Conservation (phyloP, 2,329 filamentous ascomycete genomes). For the Fusarium sp. region DNA sequence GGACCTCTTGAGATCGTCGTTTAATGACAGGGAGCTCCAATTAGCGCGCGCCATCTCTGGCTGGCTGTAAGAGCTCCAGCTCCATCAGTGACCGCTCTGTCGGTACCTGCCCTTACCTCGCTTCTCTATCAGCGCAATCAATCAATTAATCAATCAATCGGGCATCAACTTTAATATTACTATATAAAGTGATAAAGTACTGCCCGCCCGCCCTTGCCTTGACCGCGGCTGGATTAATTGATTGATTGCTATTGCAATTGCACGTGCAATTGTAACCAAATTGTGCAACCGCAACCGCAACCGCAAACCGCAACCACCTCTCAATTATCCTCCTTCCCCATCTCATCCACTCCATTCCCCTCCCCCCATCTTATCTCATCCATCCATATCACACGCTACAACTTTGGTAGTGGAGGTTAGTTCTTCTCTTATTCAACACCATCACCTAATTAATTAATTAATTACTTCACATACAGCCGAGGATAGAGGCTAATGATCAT, state of each 20-base stretch:
- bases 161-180: not conserved
- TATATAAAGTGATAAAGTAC: not conserved
- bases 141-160: not conserved
- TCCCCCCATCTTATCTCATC: conserved; percentile 19
- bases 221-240: conserved; percentile 14
- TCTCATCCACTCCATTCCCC: conserved; percentile 5
- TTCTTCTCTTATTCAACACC: conserved; percentile 22
- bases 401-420: conserved; percentile 2
- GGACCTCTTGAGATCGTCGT: conserved; percentile 23
- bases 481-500: conserved; percentile 1
- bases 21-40: conserved; percentile 20
- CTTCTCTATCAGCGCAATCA: not conserved
- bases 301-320: conserved; percentile 30
- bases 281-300: conserved; percentile 28
- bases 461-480: not conserved
- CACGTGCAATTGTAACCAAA: conserved; percentile 32
- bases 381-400: conserved; percentile 25
- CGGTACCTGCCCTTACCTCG: conserved; percentile 14
- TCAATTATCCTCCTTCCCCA: conserved; percentile 27
- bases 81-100: conserved; percentile 32
- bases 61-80: conserved; percentile 9
- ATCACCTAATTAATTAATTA: conserved; percentile 11
- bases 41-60: conserved; percentile 34
- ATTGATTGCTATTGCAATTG: conserved; percentile 13
- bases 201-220: not conserved